phyloP scores from a whole-genome alignment of 257 asterid species.

The Voacanga thouarsii region DNA sequence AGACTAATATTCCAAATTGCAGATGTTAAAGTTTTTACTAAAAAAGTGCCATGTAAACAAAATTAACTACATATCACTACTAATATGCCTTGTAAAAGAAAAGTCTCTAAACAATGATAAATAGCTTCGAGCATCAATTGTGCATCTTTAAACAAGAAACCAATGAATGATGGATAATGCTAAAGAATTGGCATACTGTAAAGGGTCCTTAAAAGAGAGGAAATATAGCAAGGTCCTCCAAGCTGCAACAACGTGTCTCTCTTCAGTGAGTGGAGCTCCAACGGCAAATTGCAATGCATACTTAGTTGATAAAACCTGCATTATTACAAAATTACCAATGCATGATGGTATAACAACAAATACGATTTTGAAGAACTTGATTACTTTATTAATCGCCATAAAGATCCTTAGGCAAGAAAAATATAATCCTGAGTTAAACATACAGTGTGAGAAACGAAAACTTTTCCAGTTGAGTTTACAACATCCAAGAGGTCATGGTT shows the following conservation, averaged over 20 bases:
- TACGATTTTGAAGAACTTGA: too few species aligned
- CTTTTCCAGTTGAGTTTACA: too few species aligned
- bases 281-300: constrained; percentile 61
- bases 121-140: background rate
- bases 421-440: too few species aligned
- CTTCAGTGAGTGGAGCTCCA: constrained; percentile 91
- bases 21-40: too few species aligned
- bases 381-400: too few species aligned
- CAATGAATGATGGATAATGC: too few species aligned
- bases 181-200: constrained; percentile 2
- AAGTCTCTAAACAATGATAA: background rate
- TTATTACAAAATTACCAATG: background rate
- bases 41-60: too few species aligned
- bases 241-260: constrained; percentile 36
- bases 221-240: constrained; percentile 53
- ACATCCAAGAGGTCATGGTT: too few species aligned
- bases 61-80: too few species aligned
- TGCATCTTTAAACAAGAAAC: background rate
- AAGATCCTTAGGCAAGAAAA: too few species aligned
- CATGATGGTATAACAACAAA: constrained; percentile 7
- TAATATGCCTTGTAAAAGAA: background rate
- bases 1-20: too few species aligned
- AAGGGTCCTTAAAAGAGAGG: constrained; percentile 27
- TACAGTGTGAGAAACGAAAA: too few species aligned
- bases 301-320: constrained; percentile 61